These are phyloP conservation scores for Yarrowia galli DNA, from an alignment of 1,139 yeast species.

Conservation along the genomic window DNA sequence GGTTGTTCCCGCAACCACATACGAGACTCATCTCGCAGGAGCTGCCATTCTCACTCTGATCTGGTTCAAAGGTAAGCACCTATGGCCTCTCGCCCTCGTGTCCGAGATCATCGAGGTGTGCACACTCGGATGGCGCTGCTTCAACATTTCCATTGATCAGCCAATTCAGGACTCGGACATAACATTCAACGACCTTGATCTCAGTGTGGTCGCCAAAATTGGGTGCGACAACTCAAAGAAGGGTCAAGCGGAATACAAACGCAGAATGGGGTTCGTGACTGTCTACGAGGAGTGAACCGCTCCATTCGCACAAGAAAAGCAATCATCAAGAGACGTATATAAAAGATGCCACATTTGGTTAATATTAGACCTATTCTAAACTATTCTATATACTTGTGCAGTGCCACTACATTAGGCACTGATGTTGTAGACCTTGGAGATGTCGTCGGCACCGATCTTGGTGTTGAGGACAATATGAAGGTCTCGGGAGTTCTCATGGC, in stretches of 20 bases:
- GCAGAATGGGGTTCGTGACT: slow-evolving; percentile 18
- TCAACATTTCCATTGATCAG: slow-evolving; percentile 17
- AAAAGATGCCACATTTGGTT: background rate
- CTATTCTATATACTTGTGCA: background rate
- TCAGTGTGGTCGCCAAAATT: slow-evolving; percentile 4
- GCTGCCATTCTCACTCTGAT: slow-evolving; percentile 14
- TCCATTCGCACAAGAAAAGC: background rate
- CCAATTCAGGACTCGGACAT: background rate
- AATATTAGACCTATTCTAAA: slow-evolving; percentile 3
- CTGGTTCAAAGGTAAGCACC: slow-evolving; percentile 27
- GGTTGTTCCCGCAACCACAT: slow-evolving; percentile 6
- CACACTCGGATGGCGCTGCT: slow-evolving; percentile 26
- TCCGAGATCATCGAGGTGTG: slow-evolving; percentile 18
- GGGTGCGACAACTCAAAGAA: slow-evolving; percentile 17
- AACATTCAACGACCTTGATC: slow-evolving; percentile 27
- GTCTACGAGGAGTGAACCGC: background rate
- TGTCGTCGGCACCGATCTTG: slow-evolving; percentile 57
- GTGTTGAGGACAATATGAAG: slow-evolving; percentile 54
- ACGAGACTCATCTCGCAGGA: slow-evolving; percentile 23
- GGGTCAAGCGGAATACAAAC: background rate
- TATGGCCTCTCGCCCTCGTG: slow-evolving; percentile 13
- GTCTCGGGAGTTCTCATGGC: slow-evolving; percentile 77
- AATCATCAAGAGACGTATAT: background rate
- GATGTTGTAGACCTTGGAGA: slow-evolving; percentile 30
- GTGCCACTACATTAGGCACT: background rate